Evolutionary conservation across 2,329 filamentous ascomycete genomes (phyloP).

Genomic region (Beauveria asiatica): DNA sequence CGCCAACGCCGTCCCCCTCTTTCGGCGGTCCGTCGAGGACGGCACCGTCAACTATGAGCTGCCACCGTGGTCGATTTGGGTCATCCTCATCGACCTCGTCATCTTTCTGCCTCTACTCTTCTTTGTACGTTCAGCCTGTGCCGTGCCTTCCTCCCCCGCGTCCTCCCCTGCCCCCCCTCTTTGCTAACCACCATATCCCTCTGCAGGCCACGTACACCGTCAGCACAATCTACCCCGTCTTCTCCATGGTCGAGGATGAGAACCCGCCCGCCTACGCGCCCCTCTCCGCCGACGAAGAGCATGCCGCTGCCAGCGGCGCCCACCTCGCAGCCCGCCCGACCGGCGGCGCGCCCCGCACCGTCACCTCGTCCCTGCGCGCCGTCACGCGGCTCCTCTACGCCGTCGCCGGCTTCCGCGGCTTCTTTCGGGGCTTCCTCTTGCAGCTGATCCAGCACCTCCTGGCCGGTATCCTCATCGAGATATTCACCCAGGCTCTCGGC

Average conservation of each 20-base stretch:
- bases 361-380: slow-evolving; percentile 43
- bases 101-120: slow-evolving; percentile 34
- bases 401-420: slow-evolving; percentile 54
- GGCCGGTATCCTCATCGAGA: slow-evolving; percentile 28
- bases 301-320: slow-evolving; percentile 26
- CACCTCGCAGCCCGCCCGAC: slow-evolving; percentile 20
- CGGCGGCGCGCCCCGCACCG: slow-evolving; percentile 27
- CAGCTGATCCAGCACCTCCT: slow-evolving; percentile 31
- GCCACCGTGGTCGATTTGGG: slow-evolving; percentile 24
- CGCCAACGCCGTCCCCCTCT: not conserved
- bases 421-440: slow-evolving; percentile 60
- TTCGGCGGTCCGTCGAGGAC: slow-evolving; percentile 4
- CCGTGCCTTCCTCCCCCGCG: not conserved
- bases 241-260: slow-evolving; percentile 52
- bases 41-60: slow-evolving; percentile 16
- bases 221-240: slow-evolving; percentile 39
- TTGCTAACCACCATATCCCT: not conserved
- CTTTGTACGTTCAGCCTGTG: slow-evolving; percentile 23
- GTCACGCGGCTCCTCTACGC: slow-evolving; percentile 48
- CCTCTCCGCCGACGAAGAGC: slow-evolving; percentile 33
- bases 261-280: slow-evolving; percentile 47
- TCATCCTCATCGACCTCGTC: slow-evolving; percentile 28
- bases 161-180: too few relatives aligned
- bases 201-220: slow-evolving; percentile 42
- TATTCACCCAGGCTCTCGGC: slow-evolving; percentile 30